phyloP scores from a whole-genome alignment of 163 green algal species.

The Chlorella variabilis region DNA sequence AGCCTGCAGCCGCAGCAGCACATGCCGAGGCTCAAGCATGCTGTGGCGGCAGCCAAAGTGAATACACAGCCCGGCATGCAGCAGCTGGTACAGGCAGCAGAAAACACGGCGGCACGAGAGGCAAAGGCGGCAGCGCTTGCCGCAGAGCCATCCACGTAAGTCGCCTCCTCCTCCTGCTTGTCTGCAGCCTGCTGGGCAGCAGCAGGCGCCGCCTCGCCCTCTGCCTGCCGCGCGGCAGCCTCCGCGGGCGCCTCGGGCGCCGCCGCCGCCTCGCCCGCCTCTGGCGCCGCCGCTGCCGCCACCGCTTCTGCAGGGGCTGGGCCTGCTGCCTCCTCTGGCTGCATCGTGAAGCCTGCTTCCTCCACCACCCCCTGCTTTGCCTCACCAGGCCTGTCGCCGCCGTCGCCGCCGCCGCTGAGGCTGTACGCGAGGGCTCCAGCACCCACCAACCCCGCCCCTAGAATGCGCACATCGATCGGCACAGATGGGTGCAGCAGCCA shows the following conservation, averaged over 20 bases:
- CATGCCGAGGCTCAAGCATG: no score
- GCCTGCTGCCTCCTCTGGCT: not conserved
- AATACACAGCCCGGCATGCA: no score
- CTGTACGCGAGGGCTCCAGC: slow-evolving; percentile 12
- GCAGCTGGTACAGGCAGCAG: no score
- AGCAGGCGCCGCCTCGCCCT: not conserved
- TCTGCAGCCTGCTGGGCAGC: not conserved
- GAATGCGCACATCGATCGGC: slow-evolving; percentile 33
- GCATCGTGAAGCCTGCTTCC: slow-evolving; percentile 12
- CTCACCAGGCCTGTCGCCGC: not conserved
- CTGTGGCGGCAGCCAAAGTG: no score
- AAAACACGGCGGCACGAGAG: no score
- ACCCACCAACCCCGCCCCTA: slow-evolving; percentile 14
- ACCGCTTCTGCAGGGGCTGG: not conserved
- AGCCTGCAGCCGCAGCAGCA: no score
- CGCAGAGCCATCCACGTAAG: not conserved
- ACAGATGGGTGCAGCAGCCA: slow-evolving; percentile 37
- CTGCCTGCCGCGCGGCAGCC: not conserved
- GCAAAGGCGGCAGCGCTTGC: not conserved
- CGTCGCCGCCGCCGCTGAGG: not conserved
- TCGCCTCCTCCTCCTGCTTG: not conserved
- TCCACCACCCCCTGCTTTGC: not conserved
- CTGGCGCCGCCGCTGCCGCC: not conserved
- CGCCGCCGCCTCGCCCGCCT: not conserved
- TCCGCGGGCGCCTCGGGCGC: not conserved